Conservation (phyloP, 371 early-diverging fungal genomes). For the Nosema muscidifuracis region DNA sequence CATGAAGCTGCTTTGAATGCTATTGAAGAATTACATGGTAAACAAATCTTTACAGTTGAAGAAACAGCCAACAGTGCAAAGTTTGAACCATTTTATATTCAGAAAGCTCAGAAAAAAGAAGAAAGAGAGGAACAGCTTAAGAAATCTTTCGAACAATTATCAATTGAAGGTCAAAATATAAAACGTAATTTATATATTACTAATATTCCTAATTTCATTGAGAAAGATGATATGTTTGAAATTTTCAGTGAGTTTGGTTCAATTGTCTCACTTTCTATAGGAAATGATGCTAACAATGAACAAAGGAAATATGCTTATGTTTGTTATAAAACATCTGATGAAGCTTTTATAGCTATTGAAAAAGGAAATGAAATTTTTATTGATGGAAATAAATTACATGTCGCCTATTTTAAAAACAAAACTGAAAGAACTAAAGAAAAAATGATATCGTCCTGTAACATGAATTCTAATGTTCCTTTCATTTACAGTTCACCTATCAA, state of each 20-base stretch:
- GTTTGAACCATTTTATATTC: conserved; percentile 82
- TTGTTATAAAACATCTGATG: conserved; percentile 56
- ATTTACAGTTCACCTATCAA: conserved; percentile 6
- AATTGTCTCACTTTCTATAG: conserved; percentile 51
- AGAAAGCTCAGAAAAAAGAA: conserved; percentile 91
- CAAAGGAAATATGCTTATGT: conserved; percentile 58
- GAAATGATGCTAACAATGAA: conserved; percentile 24
- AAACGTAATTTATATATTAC: conserved; percentile 89
- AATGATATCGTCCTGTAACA: conserved; percentile 8
- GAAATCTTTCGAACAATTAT: conserved; percentile 61
- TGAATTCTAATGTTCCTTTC: conserved; percentile 19
- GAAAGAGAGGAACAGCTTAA: conserved; percentile 92
- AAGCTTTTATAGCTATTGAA: conserved; percentile 60
- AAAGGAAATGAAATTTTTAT: conserved; percentile 51
- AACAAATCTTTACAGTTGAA: conserved; percentile 71
- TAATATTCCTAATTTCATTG: conserved; percentile 76
- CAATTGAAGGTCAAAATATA: conserved; percentile 30
- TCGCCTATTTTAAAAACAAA: conserved; percentile 60
- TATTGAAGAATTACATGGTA: conserved; percentile 91
- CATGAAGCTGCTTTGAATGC: conserved; percentile 84
- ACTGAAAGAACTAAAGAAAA: conserved; percentile 43
- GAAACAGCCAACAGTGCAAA: conserved; percentile 66
- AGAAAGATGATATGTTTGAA: conserved; percentile 71
- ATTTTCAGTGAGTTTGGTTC: conserved; percentile 76
- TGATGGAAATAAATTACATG: conserved; percentile 46